phyloP scores from a whole-genome alignment of 192 early-diverging fungal genomes.

The Umbelopsis sp. region DNA sequence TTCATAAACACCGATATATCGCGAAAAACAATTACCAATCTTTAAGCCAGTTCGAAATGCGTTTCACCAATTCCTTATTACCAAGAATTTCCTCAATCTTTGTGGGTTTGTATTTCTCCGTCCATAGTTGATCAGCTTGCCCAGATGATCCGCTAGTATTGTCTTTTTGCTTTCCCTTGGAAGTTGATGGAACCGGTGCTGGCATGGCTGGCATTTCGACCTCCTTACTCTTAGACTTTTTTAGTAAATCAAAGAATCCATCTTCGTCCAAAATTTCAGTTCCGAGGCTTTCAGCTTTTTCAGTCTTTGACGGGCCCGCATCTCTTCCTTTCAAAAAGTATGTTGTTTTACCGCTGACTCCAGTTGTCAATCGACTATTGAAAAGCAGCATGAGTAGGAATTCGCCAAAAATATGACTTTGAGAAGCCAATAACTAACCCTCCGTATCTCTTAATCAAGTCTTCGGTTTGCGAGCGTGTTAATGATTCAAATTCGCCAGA shows the following conservation, averaged over 20 bases:
- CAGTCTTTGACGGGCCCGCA: slow-evolving; percentile 81
- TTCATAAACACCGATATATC: not conserved
- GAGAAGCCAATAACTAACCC: slow-evolving; percentile 51
- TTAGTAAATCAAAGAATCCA: slow-evolving; percentile 79
- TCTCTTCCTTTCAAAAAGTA: slow-evolving; percentile 89
- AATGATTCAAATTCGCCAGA: slow-evolving; percentile 87
- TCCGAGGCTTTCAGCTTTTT: slow-evolving; percentile 72
- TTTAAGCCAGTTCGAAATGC: slow-evolving; percentile 74
- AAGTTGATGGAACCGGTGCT: slow-evolving; percentile 21
- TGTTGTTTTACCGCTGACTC: slow-evolving; percentile 80
- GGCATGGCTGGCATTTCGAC: slow-evolving; percentile 30
- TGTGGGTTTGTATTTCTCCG: slow-evolving; percentile 91
- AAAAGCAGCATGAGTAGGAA: not conserved
- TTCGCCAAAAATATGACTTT: not conserved
- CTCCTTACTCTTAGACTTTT: slow-evolving; percentile 48
- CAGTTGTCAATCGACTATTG: slow-evolving; percentile 69
- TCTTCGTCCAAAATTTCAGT: slow-evolving; percentile 83
- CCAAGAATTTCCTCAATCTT: slow-evolving; percentile 83
- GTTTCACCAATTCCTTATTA: slow-evolving; percentile 73
- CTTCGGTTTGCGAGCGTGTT: slow-evolving; percentile 72
- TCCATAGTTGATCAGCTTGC: slow-evolving; percentile 71
- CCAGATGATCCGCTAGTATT: not conserved
- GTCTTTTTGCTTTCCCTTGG: slow-evolving; percentile 40
- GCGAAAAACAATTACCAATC: slow-evolving; percentile 58
- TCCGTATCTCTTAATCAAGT: slow-evolving; percentile 88